These are phyloP conservation scores for Cavenderia fasciculata DNA, from an alignment of 78 protist species.

Conservation along the genomic window DNA sequence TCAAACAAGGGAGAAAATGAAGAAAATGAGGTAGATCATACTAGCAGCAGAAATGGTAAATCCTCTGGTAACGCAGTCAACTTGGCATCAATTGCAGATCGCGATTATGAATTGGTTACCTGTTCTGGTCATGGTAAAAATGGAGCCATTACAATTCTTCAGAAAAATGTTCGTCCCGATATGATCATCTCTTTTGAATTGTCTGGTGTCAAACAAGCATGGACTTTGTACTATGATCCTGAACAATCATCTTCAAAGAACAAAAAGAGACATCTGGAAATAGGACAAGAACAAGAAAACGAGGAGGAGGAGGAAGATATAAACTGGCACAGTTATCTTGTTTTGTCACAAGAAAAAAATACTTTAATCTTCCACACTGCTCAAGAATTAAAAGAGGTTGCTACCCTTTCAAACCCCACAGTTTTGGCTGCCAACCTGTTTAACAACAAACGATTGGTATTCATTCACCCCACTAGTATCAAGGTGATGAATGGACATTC, in stretches of 20 bases:
- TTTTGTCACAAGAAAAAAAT: conserved; percentile 14
- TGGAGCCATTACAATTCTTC: conserved; percentile 59
- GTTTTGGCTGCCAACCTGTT: conserved; percentile 27
- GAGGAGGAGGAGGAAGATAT: background rate
- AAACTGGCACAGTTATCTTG: conserved; percentile 20
- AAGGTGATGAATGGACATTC: conserved; percentile 21
- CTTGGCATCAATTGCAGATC: background rate
- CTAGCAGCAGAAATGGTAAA: no score
- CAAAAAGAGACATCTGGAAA: background rate
- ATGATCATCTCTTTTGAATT: conserved; percentile 16
- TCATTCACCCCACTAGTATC: conserved; percentile 4
- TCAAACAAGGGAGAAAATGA: background rate
- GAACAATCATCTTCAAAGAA: background rate
- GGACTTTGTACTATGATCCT: conserved; percentile 41
- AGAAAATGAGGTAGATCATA: background rate
- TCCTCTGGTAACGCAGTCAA: no score
- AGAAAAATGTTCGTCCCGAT: conserved; percentile 62
- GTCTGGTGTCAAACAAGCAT: conserved; percentile 10
- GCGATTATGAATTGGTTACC: conserved; percentile 38
- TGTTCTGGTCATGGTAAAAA: conserved; percentile 80
- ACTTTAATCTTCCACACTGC: conserved; percentile 34
- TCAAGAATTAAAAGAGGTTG: conserved; percentile 34
- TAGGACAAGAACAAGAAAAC: background rate
- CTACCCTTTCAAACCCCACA: background rate
- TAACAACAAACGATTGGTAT: background rate